Evolutionary conservation across 83 land plant species (phyloP).

Genomic region (Picea abies): DNA sequence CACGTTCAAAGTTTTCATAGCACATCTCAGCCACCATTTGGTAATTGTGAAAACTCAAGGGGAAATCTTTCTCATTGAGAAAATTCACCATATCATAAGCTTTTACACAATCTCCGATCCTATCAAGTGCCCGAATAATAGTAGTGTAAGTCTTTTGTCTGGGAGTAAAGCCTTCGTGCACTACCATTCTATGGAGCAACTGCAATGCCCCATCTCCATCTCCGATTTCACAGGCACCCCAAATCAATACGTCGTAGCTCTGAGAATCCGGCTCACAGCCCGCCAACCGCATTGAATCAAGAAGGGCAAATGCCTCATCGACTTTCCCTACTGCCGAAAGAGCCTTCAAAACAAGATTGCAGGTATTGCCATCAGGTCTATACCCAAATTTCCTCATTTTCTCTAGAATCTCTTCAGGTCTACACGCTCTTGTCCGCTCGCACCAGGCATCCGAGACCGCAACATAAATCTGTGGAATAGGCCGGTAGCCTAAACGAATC

Average conservation of each 20-base stretch:
- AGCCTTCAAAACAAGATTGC: background rate
- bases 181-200: background rate
- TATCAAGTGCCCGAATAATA: background rate
- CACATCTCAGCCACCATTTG: background rate
- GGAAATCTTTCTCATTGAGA: background rate
- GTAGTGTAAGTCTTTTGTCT: background rate
- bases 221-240: background rate
- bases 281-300: background rate
- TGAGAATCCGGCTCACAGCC: background rate
- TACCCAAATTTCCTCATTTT: background rate
- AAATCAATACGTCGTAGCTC: background rate
- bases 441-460: too few relatives aligned
- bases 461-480: too few relatives aligned
- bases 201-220: background rate
- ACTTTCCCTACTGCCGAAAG: background rate
- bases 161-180: background rate
- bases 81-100: slow-evolving; percentile 4
- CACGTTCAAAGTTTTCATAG: background rate
- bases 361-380: background rate
- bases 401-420: background rate
- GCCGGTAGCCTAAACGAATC: too few relatives aligned
- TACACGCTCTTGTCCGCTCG: too few relatives aligned
- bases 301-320: background rate
- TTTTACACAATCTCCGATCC: background rate
- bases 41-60: background rate